phyloP scores from a whole-genome alignment of 2,329 filamentous ascomycete species.

The Pyrenochaeta sp. region DNA sequence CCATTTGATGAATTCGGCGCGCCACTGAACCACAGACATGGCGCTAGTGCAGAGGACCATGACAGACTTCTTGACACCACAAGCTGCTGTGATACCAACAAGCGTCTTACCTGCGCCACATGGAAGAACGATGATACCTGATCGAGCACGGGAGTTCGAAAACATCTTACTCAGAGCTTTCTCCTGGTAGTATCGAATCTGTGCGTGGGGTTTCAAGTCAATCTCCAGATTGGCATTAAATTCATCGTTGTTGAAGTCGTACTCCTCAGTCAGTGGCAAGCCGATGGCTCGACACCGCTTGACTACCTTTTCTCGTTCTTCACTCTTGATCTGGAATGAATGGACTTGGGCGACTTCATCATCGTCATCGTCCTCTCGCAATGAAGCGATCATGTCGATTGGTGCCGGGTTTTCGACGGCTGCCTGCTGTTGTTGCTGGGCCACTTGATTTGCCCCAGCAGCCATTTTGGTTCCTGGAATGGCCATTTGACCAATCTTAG shows the following conservation, averaged over 20 bases:
- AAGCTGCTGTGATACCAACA: slow-evolving; percentile 97
- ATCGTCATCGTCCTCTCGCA: slow-evolving; percentile 76
- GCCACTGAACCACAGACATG: slow-evolving; percentile 98
- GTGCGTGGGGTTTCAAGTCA: slow-evolving; percentile 85
- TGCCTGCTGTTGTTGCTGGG: slow-evolving; percentile 47
- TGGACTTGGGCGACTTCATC: slow-evolving; percentile 89
- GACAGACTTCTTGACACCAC: slow-evolving; percentile 95
- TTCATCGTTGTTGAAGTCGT: slow-evolving; percentile 93
- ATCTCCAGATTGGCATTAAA: slow-evolving; percentile 92
- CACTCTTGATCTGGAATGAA: slow-evolving; percentile 87
- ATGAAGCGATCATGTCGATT: slow-evolving; percentile 71
- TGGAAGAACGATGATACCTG: slow-evolving; percentile 94
- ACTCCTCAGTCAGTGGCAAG: slow-evolving; percentile 91
- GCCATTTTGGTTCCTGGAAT: slow-evolving; percentile 96
- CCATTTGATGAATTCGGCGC: slow-evolving; percentile 96
- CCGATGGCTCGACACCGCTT: slow-evolving; percentile 87
- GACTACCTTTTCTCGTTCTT: slow-evolving; percentile 83
- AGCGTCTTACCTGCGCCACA: slow-evolving; percentile 97
- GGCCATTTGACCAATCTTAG: slow-evolving; percentile 84
- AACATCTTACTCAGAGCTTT: slow-evolving; percentile 99
- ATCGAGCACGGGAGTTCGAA: slow-evolving; percentile 95
- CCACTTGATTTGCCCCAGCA: slow-evolving; percentile 78
- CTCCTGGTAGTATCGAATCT: slow-evolving; percentile 94
- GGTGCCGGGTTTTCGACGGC: slow-evolving; percentile 38
- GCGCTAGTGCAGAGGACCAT: slow-evolving; percentile 96